These are phyloP conservation scores for Entamoeba moshkovskii DNA, from an alignment of 208 protist species.

Conservation along the genomic window DNA sequence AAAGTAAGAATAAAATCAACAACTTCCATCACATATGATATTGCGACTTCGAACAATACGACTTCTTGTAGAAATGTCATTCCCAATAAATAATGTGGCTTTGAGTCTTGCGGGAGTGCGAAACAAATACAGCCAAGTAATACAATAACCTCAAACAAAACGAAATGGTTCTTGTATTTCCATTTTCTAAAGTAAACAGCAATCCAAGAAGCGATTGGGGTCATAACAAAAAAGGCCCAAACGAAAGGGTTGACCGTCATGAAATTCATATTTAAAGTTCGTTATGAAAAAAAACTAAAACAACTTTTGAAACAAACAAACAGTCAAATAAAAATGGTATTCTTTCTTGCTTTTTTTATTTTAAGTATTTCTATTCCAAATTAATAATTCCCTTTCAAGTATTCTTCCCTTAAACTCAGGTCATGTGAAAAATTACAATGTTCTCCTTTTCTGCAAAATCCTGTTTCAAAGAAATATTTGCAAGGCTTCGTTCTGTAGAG, in stretches of 20 bases:
- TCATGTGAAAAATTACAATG: neutral
- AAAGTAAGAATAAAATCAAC: neutral
- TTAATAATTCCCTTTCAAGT: neutral
- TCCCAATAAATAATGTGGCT: neutral
- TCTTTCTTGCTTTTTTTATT: too few species aligned
- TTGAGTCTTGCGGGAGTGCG: neutral
- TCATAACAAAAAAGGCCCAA: too few species aligned
- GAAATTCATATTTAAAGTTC: too few species aligned
- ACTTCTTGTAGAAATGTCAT: neutral
- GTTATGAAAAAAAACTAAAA: too few species aligned
- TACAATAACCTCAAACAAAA: neutral
- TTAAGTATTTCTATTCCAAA: too few species aligned
- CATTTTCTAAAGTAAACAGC: neutral
- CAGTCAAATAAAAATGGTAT: too few species aligned
- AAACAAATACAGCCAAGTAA: neutral
- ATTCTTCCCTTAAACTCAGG: neutral
- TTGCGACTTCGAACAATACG: neutral
- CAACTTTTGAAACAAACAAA: too few species aligned
- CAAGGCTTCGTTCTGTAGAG: neutral
- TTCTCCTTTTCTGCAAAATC: neutral
- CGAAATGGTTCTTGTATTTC: neutral
- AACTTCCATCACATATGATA: neutral
- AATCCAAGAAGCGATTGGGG: too few species aligned
- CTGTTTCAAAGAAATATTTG: neutral
- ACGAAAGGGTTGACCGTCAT: too few species aligned